Percentiles rank a stretch among this genome's conserved stretches.
These are phyloP conservation scores for Gastrolobium villosum DNA, from an alignment of 306 rosid species.

Conservation along the genomic window DNA sequence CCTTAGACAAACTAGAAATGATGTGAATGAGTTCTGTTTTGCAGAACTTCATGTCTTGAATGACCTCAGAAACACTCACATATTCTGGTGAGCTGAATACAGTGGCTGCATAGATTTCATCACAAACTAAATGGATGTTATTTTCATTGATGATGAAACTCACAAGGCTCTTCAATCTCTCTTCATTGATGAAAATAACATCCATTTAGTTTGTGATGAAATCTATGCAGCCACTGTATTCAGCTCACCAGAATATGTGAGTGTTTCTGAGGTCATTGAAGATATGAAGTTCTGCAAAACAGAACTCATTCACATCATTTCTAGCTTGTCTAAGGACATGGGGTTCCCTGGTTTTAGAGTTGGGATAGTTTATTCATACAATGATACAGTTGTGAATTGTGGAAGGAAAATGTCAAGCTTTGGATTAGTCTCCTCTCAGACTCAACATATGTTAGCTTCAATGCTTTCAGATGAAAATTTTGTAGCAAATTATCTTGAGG, in stretches of 20 bases:
- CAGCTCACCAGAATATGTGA: slow-evolving; percentile 56
- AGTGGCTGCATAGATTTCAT: slow-evolving; percentile 92
- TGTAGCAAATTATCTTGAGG: slow-evolving; percentile 53
- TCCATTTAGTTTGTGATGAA: slow-evolving; percentile 90
- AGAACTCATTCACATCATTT: slow-evolving; percentile 77
- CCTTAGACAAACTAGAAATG: slow-evolving; percentile 84
- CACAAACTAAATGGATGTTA: slow-evolving; percentile 83
- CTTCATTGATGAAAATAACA: slow-evolving; percentile 71
- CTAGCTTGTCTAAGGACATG: slow-evolving; percentile 90
- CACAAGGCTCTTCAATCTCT: too few species aligned
- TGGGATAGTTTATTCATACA: slow-evolving; percentile 89
- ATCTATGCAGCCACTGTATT: slow-evolving; percentile 89
- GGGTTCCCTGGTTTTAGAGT: slow-evolving; percentile 92
- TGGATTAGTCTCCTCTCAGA: slow-evolving; percentile 82
- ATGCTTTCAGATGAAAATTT: slow-evolving; percentile 78
- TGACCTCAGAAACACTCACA: slow-evolving; percentile 69
- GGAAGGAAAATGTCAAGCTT: slow-evolving; percentile 95
- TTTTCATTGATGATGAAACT: too few species aligned
- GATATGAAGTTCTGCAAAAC: slow-evolving; percentile 63
- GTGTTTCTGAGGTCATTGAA: slow-evolving; percentile 71
- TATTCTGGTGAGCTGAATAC: slow-evolving; percentile 62
- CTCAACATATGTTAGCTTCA: slow-evolving; percentile 73
- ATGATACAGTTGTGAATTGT: slow-evolving; percentile 66
- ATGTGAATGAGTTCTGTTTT: slow-evolving; percentile 76
- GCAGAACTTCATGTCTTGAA: slow-evolving; percentile 64